phyloP scores from a whole-genome alignment of 2,329 filamentous ascomycete species.

The Sclerotinia minor region DNA sequence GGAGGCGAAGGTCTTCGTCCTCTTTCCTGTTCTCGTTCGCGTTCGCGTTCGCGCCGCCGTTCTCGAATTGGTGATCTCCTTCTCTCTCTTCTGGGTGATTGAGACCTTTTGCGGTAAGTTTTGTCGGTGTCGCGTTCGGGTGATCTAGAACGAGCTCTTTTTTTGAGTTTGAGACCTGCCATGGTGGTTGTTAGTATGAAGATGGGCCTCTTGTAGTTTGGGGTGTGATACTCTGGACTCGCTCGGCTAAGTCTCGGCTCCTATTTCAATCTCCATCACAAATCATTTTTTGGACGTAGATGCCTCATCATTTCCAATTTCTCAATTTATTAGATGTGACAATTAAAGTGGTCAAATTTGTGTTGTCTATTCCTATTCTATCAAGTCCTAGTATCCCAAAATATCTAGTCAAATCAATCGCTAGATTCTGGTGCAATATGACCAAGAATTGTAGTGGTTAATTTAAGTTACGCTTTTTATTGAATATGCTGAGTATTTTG shows the following conservation, averaged over 20 bases:
- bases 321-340: no score
- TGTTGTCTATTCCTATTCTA: no score
- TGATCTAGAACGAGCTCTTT: constrained; percentile 22
- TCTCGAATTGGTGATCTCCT: constrained; percentile 46
- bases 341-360: no score
- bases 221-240: background rate
- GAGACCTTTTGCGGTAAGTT: constrained; percentile 23
- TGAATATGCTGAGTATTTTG: constrained; percentile 16
- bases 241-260: constrained; percentile 14
- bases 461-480: constrained; percentile 20
- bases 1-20: constrained; percentile 55
- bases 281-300: background rate
- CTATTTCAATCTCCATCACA: background rate
- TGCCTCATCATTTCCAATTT: no score
- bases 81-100: constrained; percentile 41
- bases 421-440: background rate
- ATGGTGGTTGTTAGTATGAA: constrained; percentile 2
- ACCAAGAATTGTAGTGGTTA: background rate
- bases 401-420: no score
- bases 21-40: constrained; percentile 42
- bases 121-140: constrained; percentile 22
- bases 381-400: no score
- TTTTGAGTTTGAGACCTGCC: constrained; percentile 26
- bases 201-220: constrained; percentile 3
- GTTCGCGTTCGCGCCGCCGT: constrained; percentile 43